Percentiles rank a stretch among this genome's conserved stretches.
phyloP scores from a whole-genome alignment of 371 early-diverging fungal species.

The Lichtheimia corymbifera region DNA sequence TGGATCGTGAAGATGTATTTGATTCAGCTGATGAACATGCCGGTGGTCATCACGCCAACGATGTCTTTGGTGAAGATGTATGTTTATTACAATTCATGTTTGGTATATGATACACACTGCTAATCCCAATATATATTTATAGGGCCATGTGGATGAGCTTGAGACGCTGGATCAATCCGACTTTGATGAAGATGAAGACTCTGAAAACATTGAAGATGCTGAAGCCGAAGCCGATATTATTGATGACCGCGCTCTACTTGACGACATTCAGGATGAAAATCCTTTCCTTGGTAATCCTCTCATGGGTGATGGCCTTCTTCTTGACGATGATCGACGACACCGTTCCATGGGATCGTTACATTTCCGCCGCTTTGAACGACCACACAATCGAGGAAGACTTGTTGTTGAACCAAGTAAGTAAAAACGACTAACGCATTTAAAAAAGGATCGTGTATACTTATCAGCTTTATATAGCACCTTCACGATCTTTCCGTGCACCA shows the following conservation, averaged over 20 bases:
- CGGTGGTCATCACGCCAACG: constrained; percentile 27
- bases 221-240: constrained; percentile 47
- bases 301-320: constrained; percentile 24
- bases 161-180: constrained; percentile 50
- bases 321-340: constrained; percentile 29
- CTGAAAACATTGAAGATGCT: constrained; percentile 49
- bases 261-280: constrained; percentile 57
- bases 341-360: constrained; percentile 12
- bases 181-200: constrained; percentile 51
- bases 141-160: constrained; percentile 44
- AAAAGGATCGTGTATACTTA: too few relatives aligned
- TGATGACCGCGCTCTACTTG: constrained; percentile 48
- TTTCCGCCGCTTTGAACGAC: constrained; percentile 12
- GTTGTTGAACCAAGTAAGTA: constrained; percentile 16
- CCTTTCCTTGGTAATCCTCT: constrained; percentile 56
- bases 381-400: constrained; percentile 11
- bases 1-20: constrained; percentile 39
- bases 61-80: constrained; percentile 37
- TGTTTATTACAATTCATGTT: not conserved
- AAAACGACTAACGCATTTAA: not conserved
- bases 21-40: constrained; percentile 50
- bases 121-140: not conserved
- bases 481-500: constrained; percentile 29
- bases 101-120: too few relatives aligned
- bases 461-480: too few relatives aligned